Base-by-base conservation (phyloP, 768 basidiomycete species). In the Roridomyces roridus region DNA sequence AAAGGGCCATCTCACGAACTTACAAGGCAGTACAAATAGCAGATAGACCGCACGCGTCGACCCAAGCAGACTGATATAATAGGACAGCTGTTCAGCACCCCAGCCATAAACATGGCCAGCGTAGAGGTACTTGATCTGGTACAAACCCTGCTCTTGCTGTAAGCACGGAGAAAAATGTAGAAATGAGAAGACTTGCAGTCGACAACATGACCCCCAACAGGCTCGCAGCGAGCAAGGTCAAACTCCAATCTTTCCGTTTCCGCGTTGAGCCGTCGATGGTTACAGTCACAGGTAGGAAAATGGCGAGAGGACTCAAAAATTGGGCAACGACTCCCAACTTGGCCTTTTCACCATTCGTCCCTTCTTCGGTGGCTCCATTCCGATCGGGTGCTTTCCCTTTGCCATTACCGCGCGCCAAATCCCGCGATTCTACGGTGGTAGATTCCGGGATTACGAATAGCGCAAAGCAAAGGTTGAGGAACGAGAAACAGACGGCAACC, bases 81-180 rank as follows among this genome's bases (percentile, higher is more conserved):
- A 90, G 62, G 88, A 85, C 60, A 92, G 71, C 68, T 87, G 80
- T 64, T 86, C 87, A n/a, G 88, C 84, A 31, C 78, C 80, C 91
- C 91, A 93, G 42, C 77, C 77, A 62, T 89, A 92, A 9, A 84
- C 72, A 64, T 92, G 89, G 48, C 79, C 84, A 3, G 89, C 90
- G 66, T 93, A 94, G 24, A 92, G 75, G 69, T 92, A 92, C 67
- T 92, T 94, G 68, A 92, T 74, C 65, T 89, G 88, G 69, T 84
- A 87, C 7, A 92, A 63, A 17, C 91, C 91, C 82, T 89, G 29
- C n/a, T 9, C 58, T 41, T 31, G 18, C 34, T n/a, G 21, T 63
- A 12, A 21, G 43, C 17, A 51, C 35, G 9, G 20, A 40, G 37
- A 36, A 40, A 40, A 44, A 35, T 40, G 29, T 31, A 46, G 14